Base-by-base conservation (phyloP, 352 stramenopile genomes). In the Saprolegnia diclina region DNA sequence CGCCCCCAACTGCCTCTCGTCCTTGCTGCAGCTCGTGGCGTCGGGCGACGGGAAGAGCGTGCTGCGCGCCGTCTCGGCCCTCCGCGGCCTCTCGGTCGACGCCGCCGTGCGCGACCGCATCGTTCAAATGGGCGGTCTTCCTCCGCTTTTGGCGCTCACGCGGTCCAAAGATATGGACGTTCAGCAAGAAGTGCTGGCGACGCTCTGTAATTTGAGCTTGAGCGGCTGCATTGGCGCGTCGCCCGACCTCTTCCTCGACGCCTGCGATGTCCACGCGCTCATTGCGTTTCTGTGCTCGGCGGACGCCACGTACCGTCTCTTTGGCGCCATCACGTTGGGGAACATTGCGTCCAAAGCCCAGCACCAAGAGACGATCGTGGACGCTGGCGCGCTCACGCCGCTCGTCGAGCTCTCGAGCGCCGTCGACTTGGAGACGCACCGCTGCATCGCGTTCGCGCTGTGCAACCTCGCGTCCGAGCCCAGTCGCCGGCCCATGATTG, bases 171-270 rank as follows among this genome's bases (percentile, higher is more conserved):
- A 98, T 73, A 94, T 97, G 73, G 92, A 98, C 56, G 79, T 98
- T 0, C 96, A 98, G 72, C 85, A 97, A 65, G 95, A 99, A 79
- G 92, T 98, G n/a, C 81, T 99, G 9, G 89, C 92, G 40, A 97
- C 90, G 44, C 70, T 99, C n/a, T 99, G 95, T 72, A 99, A 99
- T 63, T 78, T 99, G 37, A 98, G 92, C 9, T 79, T 98, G 10
- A 96, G 87, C 69, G 95, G 96, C n/a, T 98, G 82, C 71, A 93
- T 99, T 40, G 92, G 92, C 46, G 85, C 92, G 18, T 85, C 96
- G 40, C 87, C 94, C 0, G 83, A 92, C 3, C 78, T 86, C 5
- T 93, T 99, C 61, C 79, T 98, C 29, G 68, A 94, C 29, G 87
- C 92, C 4, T 86, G 95, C 29, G 88, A 97, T 26, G 92, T 98